Percentiles rank a stretch among this genome's conserved stretches.
These are phyloP conservation scores for Astrothelium macrocarpum DNA, from an alignment of 495 filamentous ascomycete species.

Conservation along the genomic window DNA sequence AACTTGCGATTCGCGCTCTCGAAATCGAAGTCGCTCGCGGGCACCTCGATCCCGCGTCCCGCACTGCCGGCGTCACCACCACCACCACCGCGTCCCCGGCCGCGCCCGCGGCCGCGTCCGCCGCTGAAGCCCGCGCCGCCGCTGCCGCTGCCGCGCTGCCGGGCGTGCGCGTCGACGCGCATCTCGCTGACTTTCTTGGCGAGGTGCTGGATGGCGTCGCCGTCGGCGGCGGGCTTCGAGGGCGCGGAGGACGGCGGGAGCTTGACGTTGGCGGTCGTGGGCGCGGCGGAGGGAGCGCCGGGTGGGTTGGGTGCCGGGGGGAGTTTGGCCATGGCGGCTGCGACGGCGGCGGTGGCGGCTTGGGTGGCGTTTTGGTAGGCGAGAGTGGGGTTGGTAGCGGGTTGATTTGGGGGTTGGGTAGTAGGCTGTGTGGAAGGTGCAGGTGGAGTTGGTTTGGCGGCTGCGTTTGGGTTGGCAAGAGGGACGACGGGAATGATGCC, in stretches of 20 bases:
- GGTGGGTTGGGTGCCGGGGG: constrained; percentile 39
- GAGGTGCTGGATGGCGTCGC: constrained; percentile 58
- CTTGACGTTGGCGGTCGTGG: not conserved
- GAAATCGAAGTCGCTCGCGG: constrained; percentile 87
- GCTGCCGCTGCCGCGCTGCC: constrained; percentile 23
- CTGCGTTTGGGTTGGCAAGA: constrained; percentile 22
- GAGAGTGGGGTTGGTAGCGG: constrained; percentile 26
- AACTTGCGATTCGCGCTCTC: constrained; percentile 89
- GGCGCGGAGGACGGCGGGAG: constrained; percentile 31
- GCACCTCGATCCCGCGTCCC: constrained; percentile 69
- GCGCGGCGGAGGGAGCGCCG: not conserved
- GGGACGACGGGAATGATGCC: constrained; percentile 56
- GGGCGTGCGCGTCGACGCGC: constrained; percentile 51
- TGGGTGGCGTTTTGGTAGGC: constrained; percentile 62
- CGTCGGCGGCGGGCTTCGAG: constrained; percentile 22
- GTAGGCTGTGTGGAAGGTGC: constrained; percentile 25
- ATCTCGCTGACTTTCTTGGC: constrained; percentile 81
- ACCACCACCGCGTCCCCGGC: constrained; percentile 50
- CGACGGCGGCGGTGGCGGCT: constrained; percentile 76
- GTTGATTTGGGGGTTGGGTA: constrained; percentile 18
- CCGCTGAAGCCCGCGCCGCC: constrained; percentile 24
- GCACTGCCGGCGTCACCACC: constrained; percentile 37
- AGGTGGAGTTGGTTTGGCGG: constrained; percentile 9
- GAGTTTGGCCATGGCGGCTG: constrained; percentile 80
- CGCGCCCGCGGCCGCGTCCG: constrained; percentile 32